Conservation (phyloP, 2,329 filamentous ascomycete species). For the Sporothrix pallida region DNA sequence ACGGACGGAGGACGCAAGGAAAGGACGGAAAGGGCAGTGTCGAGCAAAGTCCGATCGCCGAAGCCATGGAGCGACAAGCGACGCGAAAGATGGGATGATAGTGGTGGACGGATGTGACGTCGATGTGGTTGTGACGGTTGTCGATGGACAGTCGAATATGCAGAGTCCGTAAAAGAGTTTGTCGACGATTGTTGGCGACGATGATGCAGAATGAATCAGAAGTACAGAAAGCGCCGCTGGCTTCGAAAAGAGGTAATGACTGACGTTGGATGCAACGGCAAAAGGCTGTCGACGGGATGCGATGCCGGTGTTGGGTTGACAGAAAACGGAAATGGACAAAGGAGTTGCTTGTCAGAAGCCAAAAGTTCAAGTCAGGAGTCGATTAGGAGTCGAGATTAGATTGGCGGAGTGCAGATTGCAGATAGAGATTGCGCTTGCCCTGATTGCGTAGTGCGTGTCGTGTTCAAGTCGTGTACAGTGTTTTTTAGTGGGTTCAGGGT, state of each 20-base stretch:
- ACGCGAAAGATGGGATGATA: neutral
- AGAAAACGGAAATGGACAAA: neutral
- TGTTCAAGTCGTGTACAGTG: neutral
- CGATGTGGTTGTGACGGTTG: neutral
- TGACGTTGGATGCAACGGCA: neutral
- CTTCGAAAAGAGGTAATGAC: neutral
- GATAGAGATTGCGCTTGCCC: neutral
- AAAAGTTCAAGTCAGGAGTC: too few relatives aligned
- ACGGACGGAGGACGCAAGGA: neutral
- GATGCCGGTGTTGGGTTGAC: neutral
- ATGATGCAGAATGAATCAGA: neutral
- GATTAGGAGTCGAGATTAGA: neutral
- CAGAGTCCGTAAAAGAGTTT: neutral
- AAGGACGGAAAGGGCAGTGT: neutral
- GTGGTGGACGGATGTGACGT: neutral
- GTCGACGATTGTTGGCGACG: neutral
- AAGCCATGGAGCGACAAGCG: slow-evolving; percentile 19
- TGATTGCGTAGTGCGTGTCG: neutral
- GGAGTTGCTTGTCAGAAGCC: neutral
- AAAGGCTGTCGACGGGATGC: neutral
- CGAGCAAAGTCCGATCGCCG: neutral
- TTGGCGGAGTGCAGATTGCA: neutral
- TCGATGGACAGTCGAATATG: neutral
- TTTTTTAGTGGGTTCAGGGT: neutral
- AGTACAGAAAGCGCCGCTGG: neutral